Evolutionary conservation across 192 early-diverging fungal genomes (phyloP).

Genomic region (Thamnidium elegans): DNA sequence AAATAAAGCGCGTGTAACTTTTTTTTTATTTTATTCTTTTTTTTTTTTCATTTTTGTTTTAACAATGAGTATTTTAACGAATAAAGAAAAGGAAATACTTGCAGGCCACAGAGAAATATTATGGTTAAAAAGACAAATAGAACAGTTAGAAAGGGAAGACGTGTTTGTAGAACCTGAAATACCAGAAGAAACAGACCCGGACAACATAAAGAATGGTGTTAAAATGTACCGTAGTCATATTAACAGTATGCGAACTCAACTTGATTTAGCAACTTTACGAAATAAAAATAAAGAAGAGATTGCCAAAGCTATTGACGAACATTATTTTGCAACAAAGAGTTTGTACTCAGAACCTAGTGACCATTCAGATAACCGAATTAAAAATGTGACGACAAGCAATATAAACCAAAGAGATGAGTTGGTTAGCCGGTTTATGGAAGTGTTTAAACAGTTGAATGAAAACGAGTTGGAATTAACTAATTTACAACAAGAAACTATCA

Average conservation of each 20-base stretch:
- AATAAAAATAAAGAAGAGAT: slow-evolving; percentile 3
- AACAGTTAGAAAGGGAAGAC: neutral
- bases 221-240: neutral
- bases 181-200: neutral
- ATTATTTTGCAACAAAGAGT: neutral
- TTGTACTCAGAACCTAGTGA: neutral
- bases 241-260: neutral
- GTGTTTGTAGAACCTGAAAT: neutral
- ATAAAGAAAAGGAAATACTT: slow-evolving; percentile 10
- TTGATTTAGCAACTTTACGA: neutral
- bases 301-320: neutral
- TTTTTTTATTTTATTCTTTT: neutral
- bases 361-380: neutral
- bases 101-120: slow-evolving; percentile 8
- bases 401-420: slow-evolving; percentile 23
- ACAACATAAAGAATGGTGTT: neutral
- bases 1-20: neutral
- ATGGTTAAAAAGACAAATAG: slow-evolving; percentile 17
- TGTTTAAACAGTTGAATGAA: slow-evolving; percentile 4
- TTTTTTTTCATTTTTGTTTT: neutral
- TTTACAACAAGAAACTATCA: neutral
- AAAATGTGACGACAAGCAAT: neutral
- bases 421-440: slow-evolving; percentile 15
- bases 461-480: neutral
- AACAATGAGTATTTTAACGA: neutral